Evolutionary conservation across 768 basidiomycete species (phyloP).

Genomic region (Dioszegia crocea): DNA sequence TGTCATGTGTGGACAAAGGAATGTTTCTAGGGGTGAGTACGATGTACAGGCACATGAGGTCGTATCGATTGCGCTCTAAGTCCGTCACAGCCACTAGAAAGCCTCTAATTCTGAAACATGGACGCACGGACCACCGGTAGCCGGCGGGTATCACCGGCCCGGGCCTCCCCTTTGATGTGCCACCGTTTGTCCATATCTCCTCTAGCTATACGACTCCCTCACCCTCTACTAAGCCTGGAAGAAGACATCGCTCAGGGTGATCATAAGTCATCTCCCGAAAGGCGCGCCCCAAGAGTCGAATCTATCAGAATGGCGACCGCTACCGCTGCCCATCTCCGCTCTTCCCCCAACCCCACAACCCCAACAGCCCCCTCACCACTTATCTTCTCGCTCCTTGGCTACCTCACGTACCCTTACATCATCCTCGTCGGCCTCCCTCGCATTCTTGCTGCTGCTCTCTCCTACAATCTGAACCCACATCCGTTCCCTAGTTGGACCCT

Average conservation of each 20-base stretch:
- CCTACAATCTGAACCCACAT: neutral
- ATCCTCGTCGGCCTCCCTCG: neutral
- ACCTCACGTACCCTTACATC: neutral
- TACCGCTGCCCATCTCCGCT: neutral
- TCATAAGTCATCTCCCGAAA: no score
- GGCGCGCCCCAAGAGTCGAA: no score
- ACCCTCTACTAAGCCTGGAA: no score
- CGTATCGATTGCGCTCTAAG: no score
- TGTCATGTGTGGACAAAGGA: no score
- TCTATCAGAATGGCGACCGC: neutral
- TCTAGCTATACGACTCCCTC: no score
- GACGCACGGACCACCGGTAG: no score
- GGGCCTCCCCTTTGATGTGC: neutral
- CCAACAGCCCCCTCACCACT: neutral
- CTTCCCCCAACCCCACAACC: neutral
- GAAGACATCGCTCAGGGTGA: no score
- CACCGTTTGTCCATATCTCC: neutral
- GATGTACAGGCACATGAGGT: no score
- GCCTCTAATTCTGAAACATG: no score
- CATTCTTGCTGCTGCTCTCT: neutral
- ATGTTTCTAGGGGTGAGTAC: no score
- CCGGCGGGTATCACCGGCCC: neutral
- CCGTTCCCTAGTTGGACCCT: conserved; percentile 1
- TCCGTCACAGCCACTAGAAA: no score
- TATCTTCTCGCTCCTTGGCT: neutral